These are phyloP conservation scores for Trifolium dubium DNA, from an alignment of 306 rosid species.

Conservation along the genomic window DNA sequence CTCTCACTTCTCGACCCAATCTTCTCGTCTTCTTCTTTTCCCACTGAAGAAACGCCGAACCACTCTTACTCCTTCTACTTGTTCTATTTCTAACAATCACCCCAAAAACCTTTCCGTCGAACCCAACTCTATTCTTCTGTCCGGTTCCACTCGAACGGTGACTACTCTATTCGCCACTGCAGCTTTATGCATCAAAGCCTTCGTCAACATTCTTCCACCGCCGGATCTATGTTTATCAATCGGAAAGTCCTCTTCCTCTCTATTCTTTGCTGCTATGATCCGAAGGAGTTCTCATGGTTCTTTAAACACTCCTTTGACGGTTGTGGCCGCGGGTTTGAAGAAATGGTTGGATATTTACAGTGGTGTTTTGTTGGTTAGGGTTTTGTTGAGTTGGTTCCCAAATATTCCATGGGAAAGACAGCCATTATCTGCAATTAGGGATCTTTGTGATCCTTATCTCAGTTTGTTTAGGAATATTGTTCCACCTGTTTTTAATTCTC, in stretches of 20 bases:
- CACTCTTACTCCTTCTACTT: neutral
- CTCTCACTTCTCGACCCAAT: neutral
- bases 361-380: conserved; percentile 95
- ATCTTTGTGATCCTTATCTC: conserved; percentile 91
- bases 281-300: conserved; percentile 49
- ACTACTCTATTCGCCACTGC: conserved; percentile 18
- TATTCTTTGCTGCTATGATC: conserved; percentile 64
- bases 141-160: conserved; percentile 40
- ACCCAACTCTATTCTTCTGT: neutral
- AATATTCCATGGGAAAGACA: conserved; percentile 95
- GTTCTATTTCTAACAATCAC: neutral
- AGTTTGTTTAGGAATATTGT: conserved; percentile 83
- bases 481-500: conserved; percentile 82
- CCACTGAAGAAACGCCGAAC: neutral
- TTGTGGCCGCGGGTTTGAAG: conserved; percentile 87
- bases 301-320: conserved; percentile 90
- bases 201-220: conserved; percentile 8
- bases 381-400: conserved; percentile 96
- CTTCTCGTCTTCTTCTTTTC: neutral
- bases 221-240: neutral
- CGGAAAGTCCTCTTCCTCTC: neutral
- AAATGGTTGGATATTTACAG: conserved; percentile 97
- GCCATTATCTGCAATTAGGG: conserved; percentile 86
- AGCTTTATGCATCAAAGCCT: neutral
- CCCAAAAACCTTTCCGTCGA: too few relatives aligned